These are phyloP conservation scores for Raphanus hybrid DNA, from an alignment of 441 rosid genomes.

Conservation along the genomic window DNA sequence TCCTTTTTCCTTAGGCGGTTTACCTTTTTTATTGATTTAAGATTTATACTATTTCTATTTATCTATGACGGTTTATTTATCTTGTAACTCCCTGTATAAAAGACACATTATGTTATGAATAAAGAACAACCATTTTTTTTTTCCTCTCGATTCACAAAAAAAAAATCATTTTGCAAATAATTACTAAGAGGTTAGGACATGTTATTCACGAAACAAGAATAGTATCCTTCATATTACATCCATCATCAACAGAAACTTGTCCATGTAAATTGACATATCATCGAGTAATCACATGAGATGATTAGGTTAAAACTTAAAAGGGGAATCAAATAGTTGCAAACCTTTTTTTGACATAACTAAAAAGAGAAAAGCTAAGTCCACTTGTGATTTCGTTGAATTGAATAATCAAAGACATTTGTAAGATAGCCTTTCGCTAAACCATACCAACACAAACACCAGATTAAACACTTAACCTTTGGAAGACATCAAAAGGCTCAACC, in stretches of 20 bases:
- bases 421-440: conserved; percentile 25
- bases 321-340: conserved; percentile 5
- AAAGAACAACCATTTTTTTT: no score
- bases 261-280: not conserved
- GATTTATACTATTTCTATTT: no score
- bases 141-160: no score
- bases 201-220: no score
- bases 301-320: not conserved
- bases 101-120: no score
- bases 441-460: conserved; percentile 22
- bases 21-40: no score
- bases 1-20: no score
- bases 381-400: conserved; percentile 15
- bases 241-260: no score
- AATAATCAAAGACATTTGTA: not conserved
- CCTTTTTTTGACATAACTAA: not conserved
- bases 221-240: not conserved
- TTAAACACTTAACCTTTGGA: conserved; percentile 60
- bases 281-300: not conserved
- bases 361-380: conserved; percentile 1
- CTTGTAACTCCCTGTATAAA: no score
- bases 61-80: no score
- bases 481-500: conserved; percentile 56
- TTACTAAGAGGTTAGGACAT: no score
- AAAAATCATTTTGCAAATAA: no score